Evolutionary conservation across 805 yeast genomes (phyloP).

Genomic region (Ogataea corticis): DNA sequence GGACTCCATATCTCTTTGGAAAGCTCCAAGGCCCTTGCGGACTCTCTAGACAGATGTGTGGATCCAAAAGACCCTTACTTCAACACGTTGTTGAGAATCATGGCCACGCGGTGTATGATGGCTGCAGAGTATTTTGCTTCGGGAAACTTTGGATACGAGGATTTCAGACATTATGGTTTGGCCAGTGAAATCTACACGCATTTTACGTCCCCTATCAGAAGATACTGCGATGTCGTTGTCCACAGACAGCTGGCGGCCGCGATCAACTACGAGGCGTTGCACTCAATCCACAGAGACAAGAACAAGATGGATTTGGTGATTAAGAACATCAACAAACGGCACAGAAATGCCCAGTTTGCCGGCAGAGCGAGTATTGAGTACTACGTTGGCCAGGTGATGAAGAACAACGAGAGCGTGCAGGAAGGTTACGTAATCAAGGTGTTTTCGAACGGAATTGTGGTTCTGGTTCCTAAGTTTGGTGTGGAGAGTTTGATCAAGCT

Average conservation of each 20-base stretch:
- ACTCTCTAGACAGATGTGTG: conserved; percentile 83
- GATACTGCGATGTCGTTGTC: conserved; percentile 97
- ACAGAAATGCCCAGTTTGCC: conserved; percentile 97
- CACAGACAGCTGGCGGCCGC: conserved; percentile 99
- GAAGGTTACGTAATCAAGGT: conserved; percentile 92
- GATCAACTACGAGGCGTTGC: conserved; percentile 85
- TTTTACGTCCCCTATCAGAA: conserved; percentile 96
- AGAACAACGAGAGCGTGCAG: conserved; percentile 73
- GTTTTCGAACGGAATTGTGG: conserved; percentile 92
- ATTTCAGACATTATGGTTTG: conserved; percentile 93
- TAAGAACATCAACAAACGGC: conserved; percentile 87
- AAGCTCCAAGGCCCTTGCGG: conserved; percentile 88
- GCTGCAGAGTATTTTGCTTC: conserved; percentile 97
- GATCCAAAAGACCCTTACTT: conserved; percentile 86
- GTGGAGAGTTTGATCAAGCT: conserved; percentile 89
- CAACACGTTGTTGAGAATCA: conserved; percentile 88
- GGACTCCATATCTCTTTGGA: conserved; percentile 75
- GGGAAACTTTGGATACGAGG: conserved; percentile 86
- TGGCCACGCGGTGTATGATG: conserved; percentile 99
- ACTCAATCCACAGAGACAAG: conserved; percentile 82
- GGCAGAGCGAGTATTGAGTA: conserved; percentile 98
- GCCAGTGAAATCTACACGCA: conserved; percentile 98
- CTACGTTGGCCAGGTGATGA: conserved; percentile 97
- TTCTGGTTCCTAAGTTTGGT: conserved; percentile 92
- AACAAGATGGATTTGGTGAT: conserved; percentile 85